These are phyloP conservation scores for Candida gigantensis DNA, from an alignment of 1,139 yeast species.

Conservation along the genomic window DNA sequence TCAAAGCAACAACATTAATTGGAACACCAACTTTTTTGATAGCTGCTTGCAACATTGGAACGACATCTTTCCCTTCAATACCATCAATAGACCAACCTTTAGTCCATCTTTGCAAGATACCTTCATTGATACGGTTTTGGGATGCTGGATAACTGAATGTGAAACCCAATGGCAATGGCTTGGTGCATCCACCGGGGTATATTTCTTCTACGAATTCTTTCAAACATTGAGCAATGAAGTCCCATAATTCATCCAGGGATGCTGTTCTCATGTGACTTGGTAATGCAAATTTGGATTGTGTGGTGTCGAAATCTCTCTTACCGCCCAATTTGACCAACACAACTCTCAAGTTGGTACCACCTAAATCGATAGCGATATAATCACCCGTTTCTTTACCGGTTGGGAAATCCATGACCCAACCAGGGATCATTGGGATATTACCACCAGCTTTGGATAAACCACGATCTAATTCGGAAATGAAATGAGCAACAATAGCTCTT, in stretches of 20 bases:
- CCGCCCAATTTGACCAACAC: conserved; percentile 83
- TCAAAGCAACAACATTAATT: conserved; percentile 84
- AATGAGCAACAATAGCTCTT: conserved; percentile 65
- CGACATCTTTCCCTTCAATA: conserved; percentile 95
- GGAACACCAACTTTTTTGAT: conserved; percentile 67
- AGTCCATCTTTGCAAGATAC: conserved; percentile 94
- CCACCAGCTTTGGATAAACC: conserved; percentile 78
- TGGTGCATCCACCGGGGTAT: conserved; percentile 58
- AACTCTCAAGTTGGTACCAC: conserved; percentile 92
- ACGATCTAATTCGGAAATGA: conserved; percentile 66
- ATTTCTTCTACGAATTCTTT: conserved; percentile 61
- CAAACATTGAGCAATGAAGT: conserved; percentile 81
- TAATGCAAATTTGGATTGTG: conserved; percentile 78
- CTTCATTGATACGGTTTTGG: conserved; percentile 80
- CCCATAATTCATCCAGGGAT: conserved; percentile 73
- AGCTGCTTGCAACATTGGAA: conserved; percentile 82
- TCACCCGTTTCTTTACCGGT: conserved; percentile 89
- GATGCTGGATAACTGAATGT: conserved; percentile 94
- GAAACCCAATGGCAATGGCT: conserved; percentile 79
- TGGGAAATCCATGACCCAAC: conserved; percentile 94
- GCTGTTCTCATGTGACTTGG: conserved; percentile 81
- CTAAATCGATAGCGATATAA: conserved; percentile 89
- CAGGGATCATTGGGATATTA: conserved; percentile 93
- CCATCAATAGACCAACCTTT: conserved; percentile 94
- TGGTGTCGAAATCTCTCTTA: conserved; percentile 73